phyloP scores from a whole-genome alignment of 1,284 basidiomycete genomes.

The Sphagnurus paluster region DNA sequence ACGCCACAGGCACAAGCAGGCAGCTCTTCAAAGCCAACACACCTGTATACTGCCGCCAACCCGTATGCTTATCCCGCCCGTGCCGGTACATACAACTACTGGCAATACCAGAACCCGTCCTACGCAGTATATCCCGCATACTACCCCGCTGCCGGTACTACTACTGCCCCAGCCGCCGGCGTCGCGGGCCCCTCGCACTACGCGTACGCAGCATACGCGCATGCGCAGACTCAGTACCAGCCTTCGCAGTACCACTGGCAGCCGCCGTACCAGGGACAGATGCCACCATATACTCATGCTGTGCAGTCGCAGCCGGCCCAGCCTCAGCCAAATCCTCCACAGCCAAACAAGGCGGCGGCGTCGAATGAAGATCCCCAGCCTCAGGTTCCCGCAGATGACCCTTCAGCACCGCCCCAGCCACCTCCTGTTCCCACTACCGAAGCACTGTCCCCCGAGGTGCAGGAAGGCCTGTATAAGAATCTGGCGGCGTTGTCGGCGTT shows the following conservation, averaged over 20 bases:
- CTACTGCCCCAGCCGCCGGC: too few species aligned
- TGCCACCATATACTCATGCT: constrained; percentile 4
- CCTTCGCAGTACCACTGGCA: constrained; percentile 37
- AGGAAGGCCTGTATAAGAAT: constrained; percentile 24
- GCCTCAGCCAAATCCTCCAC: constrained; percentile 6
- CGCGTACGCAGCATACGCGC: constrained; percentile 28
- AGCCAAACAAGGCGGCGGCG: constrained; percentile 1
- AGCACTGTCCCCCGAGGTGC: constrained; percentile 12
- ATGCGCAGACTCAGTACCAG: constrained; percentile 28
- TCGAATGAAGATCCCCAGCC: constrained; percentile 1
- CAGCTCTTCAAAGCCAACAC: constrained; percentile 13
- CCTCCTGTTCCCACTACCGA: constrained; percentile 2
- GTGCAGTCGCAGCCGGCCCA: constrained; percentile 2
- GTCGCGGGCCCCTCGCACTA: constrained; percentile 21
- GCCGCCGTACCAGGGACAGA: constrained; percentile 37
- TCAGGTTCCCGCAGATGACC: neutral
- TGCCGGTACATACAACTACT: constrained; percentile 29
- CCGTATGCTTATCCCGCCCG: constrained; percentile 24
- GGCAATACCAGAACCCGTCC: constrained; percentile 25
- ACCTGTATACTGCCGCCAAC: constrained; percentile 20
- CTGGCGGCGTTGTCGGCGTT: constrained; percentile 32
- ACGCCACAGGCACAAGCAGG: constrained; percentile 14
- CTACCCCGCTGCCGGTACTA: constrained; percentile 27
- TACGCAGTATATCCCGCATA: constrained; percentile 28
- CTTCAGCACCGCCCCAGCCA: neutral